A percentile compares a stretch with the other conserved stretches of the same genome.
Conservation (phyloP, 176 grass and related monocot species). For the Oryza longistaminata region DNA sequence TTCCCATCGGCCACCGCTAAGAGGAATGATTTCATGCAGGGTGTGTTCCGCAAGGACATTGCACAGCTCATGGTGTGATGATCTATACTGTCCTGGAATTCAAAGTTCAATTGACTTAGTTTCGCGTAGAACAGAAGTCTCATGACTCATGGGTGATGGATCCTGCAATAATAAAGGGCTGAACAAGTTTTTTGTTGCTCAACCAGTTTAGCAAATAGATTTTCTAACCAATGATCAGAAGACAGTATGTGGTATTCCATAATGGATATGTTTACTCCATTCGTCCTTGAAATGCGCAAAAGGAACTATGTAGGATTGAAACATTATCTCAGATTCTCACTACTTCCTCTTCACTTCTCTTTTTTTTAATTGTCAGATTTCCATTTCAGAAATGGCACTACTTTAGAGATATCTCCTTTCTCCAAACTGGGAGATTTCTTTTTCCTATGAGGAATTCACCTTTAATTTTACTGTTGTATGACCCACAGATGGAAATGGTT, state of each 20-base stretch:
- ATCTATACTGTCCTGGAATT: conserved; percentile 12
- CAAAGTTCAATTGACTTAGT: conserved; percentile 8
- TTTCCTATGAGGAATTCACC: not conserved
- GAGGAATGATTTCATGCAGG: conserved; percentile 50
- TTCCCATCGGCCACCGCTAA: conserved; percentile 32
- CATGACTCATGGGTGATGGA: not conserved
- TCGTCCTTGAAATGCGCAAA: not conserved
- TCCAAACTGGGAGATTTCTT: not conserved
- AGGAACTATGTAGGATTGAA: not conserved
- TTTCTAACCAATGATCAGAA: conserved; percentile 29
- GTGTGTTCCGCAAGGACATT: conserved; percentile 89
- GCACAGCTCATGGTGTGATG: conserved; percentile 65
- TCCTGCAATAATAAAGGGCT: conserved; percentile 36
- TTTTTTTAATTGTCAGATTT: not conserved
- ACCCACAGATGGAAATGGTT: not conserved
- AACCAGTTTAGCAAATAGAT: conserved; percentile 30
- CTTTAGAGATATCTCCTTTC: not conserved
- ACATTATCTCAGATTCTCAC: not conserved
- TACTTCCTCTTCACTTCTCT: not conserved
- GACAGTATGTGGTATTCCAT: not conserved
- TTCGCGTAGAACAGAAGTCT: conserved; percentile 1
- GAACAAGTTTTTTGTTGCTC: conserved; percentile 22
- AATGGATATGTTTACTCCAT: not conserved
- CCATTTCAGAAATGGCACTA: not conserved
- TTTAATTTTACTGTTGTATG: not conserved